These are phyloP conservation scores for Umbelopsis vinacea DNA, from an alignment of 192 early-diverging fungal species.

Conservation along the genomic window DNA sequence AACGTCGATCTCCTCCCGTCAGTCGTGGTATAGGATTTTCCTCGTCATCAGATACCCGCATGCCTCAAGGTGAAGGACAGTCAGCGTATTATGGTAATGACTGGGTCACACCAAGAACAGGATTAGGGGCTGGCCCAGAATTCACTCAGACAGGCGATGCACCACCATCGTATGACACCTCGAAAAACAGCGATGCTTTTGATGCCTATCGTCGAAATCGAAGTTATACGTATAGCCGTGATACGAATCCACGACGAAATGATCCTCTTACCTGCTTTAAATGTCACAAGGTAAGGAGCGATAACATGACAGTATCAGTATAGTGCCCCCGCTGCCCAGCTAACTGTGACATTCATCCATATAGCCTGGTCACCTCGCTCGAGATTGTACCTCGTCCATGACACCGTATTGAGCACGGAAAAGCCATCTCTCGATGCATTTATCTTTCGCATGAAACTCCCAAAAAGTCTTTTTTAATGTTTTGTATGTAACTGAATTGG, in stretches of 20 bases:
- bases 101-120: background rate
- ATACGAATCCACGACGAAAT: conserved; percentile 2
- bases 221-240: conserved; percentile 26
- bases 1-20: background rate
- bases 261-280: conserved; percentile 25
- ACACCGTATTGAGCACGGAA: background rate
- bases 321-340: background rate
- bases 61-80: background rate
- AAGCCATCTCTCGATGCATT: background rate
- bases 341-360: background rate
- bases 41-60: background rate
- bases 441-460: too few species aligned
- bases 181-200: conserved; percentile 15
- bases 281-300: conserved; percentile 21
- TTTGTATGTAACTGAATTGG: too few species aligned
- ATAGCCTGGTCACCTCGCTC: conserved; percentile 31
- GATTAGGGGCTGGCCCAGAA: conserved; percentile 2
- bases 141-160: background rate
- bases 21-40: background rate
- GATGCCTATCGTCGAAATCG: conserved; percentile 27
- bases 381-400: conserved; percentile 25
- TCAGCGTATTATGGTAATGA: background rate
- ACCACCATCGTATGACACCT: background rate
- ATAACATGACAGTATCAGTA: background rate
- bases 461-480: too few species aligned